Percentiles rank a stretch among this genome's conserved stretches.
These are phyloP conservation scores for Heliamphora exappendiculata DNA, from an alignment of 148 eudicot genomes.

Conservation along the genomic window DNA sequence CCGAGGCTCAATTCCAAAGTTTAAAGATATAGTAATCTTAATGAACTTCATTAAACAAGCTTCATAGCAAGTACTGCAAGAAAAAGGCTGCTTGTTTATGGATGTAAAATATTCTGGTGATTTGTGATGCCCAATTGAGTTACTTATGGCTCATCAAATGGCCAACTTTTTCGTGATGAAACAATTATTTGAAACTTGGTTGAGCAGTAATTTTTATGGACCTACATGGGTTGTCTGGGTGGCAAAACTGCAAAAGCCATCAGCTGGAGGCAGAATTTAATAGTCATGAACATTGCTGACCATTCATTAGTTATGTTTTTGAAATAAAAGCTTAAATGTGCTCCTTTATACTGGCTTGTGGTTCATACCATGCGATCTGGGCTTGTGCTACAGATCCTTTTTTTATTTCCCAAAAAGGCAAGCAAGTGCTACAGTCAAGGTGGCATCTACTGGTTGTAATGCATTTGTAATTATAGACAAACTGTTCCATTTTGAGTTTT, in stretches of 20 bases:
- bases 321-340: not conserved
- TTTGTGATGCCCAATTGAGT: not conserved
- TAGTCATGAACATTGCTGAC: not conserved
- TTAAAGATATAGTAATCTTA: not conserved
- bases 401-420: not conserved
- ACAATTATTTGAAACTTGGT: not conserved
- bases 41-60: not conserved
- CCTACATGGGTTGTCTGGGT: not conserved
- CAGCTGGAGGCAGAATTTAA: not conserved
- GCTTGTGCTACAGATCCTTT: not conserved
- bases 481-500: not conserved
- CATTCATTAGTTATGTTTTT: not conserved
- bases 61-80: not conserved
- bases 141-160: conserved; percentile 5
- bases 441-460: not conserved
- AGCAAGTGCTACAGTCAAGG: not conserved
- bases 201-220: not conserved
- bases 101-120: not conserved
- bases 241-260: not conserved
- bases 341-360: not conserved
- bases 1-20: not conserved
- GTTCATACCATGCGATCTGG: not conserved
- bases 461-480: not conserved
- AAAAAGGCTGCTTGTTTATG: not conserved
- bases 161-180: not conserved